Base-by-base conservation (phyloP, 2,329 filamentous ascomycete genomes). In the Colletotrichum musicola region DNA sequence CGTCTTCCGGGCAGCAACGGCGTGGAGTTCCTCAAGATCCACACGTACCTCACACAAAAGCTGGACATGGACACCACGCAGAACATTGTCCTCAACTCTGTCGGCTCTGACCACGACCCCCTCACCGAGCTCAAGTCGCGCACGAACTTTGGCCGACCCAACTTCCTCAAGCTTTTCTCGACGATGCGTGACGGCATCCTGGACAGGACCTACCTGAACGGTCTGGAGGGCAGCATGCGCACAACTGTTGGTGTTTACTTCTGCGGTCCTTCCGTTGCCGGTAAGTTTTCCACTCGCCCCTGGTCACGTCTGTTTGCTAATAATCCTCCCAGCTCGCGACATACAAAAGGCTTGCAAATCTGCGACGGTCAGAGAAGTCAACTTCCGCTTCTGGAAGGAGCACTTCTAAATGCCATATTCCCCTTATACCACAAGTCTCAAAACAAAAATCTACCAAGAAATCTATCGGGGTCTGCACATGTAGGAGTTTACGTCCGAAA, bases 341-440 rank as follows among this genome's bases (percentile, higher is more conserved):
- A 98, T 99, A 78, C 92, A 93, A 80, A 89, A 89, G 77, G 95
- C 95, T 16, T 92, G 93, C 73, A 92, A 92, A 76, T 80, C 84
- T 61, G 91, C 92, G 16, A 93, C 90, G 13, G 90, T 88, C 44
- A 88, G 88, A 71, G 93, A 97, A 73, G 94, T 99, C 65, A 89
- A 91, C 75, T 99, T 98, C 84, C 93, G 93, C 75, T 99, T 99
- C 85, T 99, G 96, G 96, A 99, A 99, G 84, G 96, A 99, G 82
- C 95, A 99, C 78, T 91, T 91, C 77, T 91, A 86, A 78, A 69
- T 70, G 66, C 50, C 30, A 56, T 18, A 13, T 55, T 30, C 30
- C 49, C 46, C 27, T 27, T 16, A 30, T 6, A 60, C 9, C 42
- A 27, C 22, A 51, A 62, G 30, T 53, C 42, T 7, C n/a, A 47